These are phyloP conservation scores for Datura wrightii DNA, from an alignment of 257 asterid species.

Conservation along the genomic window DNA sequence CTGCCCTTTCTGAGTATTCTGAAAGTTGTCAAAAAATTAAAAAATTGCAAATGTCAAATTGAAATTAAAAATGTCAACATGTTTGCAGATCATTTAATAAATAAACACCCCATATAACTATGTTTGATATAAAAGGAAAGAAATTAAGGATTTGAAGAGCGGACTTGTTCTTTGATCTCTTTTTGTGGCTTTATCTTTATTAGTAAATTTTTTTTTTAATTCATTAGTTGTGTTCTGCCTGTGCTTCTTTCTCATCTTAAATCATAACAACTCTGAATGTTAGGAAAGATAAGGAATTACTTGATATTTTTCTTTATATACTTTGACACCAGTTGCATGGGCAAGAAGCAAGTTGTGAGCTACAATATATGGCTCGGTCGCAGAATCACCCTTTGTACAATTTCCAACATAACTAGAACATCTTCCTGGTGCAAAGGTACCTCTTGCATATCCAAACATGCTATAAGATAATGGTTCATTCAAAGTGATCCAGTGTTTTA, in stretches of 20 bases:
- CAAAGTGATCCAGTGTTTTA: constrained; percentile 45
- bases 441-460: constrained; percentile 34
- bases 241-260: too few species aligned
- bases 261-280: too few species aligned
- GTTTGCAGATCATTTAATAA: not conserved
- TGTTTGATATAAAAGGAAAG: not conserved
- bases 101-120: not conserved
- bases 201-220: not conserved
- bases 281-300: not conserved
- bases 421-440: constrained; percentile 42
- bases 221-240: too few species aligned
- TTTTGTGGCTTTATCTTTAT: too few species aligned
- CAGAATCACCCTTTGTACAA: constrained; percentile 41
- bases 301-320: constrained; percentile 40
- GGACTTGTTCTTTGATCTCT: not conserved
- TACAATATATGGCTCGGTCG: constrained; percentile 44
- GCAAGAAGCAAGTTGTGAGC: constrained; percentile 46
- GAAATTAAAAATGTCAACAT: not conserved
- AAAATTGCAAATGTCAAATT: not conserved
- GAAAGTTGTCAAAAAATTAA: not conserved
- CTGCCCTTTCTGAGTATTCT: constrained; percentile 38
- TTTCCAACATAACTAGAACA: constrained; percentile 24
- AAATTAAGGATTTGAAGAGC: not conserved
- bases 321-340: constrained; percentile 40
- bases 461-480: constrained; percentile 41